Evolutionary conservation across 1,284 basidiomycete genomes (phyloP), one percentile per base, ranked within the genome.

Genomic region (Pyrrhoderma noxium): DNA sequence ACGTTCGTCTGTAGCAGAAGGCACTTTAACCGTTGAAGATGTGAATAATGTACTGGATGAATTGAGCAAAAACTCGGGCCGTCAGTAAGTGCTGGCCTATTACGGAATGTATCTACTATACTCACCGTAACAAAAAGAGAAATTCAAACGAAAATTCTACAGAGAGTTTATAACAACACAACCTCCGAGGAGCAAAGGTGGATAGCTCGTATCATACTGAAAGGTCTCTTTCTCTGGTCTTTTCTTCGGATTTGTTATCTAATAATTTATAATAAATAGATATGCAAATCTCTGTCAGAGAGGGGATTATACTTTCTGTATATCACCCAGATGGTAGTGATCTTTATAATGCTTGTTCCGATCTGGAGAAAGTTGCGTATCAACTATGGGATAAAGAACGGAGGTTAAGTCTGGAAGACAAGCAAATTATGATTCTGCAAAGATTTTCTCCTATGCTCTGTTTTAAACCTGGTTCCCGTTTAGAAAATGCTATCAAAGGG

Each of bases 401-500:
- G 38, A 72, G 83, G 43, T 69, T 93, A 25, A 77, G 82, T 48
- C 74, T 75, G 2, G 76, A 82, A 87, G 86, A 94, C 62, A 90
- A 90, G 67, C 71, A 75, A 23, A 77, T 95, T 13, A 81, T 86
- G 56, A 67, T 93, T 1, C 92, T 92, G 65, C 76, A 80, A 23
- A 79, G 87, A 0, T 96, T 97, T 64, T 80, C 89, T 0, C 93
- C 93, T 0, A 96, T 96, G 85, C 75, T 97, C 25, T 95, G 92
- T 68, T 90, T 89, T 60, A 80, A 93, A 9, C 88, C 89, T 0
- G 85, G 81, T 0, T 78, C 76, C 53, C 85, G 78, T 53, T 79
- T 94, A 25, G 85, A 87, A 57, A 84, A 87, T 14, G 82, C 91
- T 0, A 82, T 94, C 45, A 89, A 86, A 59, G 77, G 86, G 47